Conservation (phyloP, 2,329 filamentous ascomycete species). For the Sarocladium kiliense region DNA sequence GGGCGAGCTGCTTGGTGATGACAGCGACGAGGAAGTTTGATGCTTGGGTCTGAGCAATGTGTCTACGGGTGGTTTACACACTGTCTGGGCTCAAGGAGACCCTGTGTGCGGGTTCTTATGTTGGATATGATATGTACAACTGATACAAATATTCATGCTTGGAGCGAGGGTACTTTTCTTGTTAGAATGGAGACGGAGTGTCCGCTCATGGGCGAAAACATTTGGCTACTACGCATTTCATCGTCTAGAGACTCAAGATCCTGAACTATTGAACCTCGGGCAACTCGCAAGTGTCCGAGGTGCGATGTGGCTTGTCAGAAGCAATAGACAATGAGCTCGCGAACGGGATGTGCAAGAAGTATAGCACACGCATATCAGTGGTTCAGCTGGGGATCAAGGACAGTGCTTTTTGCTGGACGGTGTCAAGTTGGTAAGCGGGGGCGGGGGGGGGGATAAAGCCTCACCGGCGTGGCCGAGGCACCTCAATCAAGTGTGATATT, state of each 20-base stretch:
- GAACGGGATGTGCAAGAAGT: neutral
- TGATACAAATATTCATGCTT: neutral
- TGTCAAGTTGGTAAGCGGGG: too few species aligned
- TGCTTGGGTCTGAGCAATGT: neutral
- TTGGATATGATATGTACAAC: neutral
- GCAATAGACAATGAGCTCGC: neutral
- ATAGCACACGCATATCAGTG: neutral
- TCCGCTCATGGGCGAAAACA: neutral
- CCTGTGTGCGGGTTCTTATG: neutral
- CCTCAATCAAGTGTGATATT: neutral
- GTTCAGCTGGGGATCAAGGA: neutral
- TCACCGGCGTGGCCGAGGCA: neutral
- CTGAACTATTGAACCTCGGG: neutral
- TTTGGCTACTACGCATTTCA: too few species aligned
- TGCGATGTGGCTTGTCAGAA: neutral
- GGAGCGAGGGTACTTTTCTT: neutral
- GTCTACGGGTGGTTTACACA: neutral
- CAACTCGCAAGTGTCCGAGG: neutral
- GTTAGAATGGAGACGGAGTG: neutral
- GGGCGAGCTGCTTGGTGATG: slow-evolving; percentile 87
- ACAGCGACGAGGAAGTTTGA: slow-evolving; percentile 80
- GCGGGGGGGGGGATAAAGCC: neutral
- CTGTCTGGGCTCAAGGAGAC: neutral
- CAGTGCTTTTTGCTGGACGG: neutral
- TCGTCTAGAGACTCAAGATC: too few species aligned